Conservation (phyloP, 176 grass and related monocot genomes). For the Lolium perenne region DNA sequence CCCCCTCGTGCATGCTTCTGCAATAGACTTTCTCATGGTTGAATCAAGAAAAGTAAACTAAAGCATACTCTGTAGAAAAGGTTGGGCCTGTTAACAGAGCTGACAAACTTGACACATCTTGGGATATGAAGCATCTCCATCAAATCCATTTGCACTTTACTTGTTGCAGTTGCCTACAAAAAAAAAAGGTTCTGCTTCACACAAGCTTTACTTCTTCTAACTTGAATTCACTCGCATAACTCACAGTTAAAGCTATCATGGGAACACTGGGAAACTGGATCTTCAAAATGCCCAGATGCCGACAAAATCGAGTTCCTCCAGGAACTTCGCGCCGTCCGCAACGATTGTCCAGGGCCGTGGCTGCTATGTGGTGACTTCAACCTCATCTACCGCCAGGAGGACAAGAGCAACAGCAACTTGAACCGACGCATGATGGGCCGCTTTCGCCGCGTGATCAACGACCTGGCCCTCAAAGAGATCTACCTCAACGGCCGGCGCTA, state of each 20-base stretch:
- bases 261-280: conserved; percentile 97
- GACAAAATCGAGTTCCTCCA: no score
- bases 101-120: conserved; percentile 89
- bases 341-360: no score
- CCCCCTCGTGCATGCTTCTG: conserved; percentile 4
- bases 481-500: no score
- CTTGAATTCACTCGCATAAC: conserved; percentile 47
- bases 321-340: no score
- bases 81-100: conserved; percentile 89
- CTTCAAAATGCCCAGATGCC: conserved; percentile 93
- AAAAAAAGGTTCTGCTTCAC: conserved; percentile 15
- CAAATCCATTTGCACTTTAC: conserved; percentile 88
- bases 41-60: conserved; percentile 20
- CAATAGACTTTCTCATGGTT: conserved; percentile 34
- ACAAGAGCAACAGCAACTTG: no score
- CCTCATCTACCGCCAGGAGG: no score
- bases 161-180: conserved; percentile 87
- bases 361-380: no score
- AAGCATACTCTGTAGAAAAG: conserved; percentile 85
- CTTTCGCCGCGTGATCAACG: no score
- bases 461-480: no score
- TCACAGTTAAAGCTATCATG: conserved; percentile 91
- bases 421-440: no score
- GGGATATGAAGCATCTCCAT: conserved; percentile 97
- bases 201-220: conserved; percentile 22